Evolutionary conservation across 257 asterid genomes (phyloP), one percentile per base, ranked within the genome.

Genomic region (Petunia secreta): DNA sequence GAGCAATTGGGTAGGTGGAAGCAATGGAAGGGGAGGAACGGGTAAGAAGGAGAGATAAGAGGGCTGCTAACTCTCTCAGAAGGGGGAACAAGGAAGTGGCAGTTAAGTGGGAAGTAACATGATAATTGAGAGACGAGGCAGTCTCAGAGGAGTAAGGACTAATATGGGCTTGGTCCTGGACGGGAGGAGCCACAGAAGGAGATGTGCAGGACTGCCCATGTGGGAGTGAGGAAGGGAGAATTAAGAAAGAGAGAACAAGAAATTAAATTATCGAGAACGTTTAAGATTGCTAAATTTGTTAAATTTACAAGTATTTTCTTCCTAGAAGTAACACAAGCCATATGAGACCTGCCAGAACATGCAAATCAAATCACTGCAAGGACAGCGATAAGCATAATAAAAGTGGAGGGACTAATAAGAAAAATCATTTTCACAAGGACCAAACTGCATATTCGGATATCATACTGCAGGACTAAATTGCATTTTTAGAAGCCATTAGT

Each of bases 301-400:
- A 14, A 50, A 40, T 16, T 40, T 65, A 39, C 53, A 65, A 39
- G 74, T 40, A 25, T 65, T 6, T 14, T 11, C 37, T 14, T 65
- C 74, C 74, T 65, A 40, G 74, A 65, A 65, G 52, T 65, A 65
- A 65, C 53, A 65, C 74, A 40, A 40, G 41, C 40, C 74, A 40
- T 65, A 65, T n/a, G 13, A 39, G 74, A 65, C 74, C 36, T 40
- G 74, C 53, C 53, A 65, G 36, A 65, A 40, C 39, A 65, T 65
- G 74, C 52, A 39, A 40, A 65, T 14, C 14, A 39, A 65, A 65
- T 40, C 40, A 65, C 74, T 8, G 39, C 2, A 65, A 14, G 50
- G 40, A 1, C 8, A 6, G 39, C 8, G 6, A 65, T 14, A 40
- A 65, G 52, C 52, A 65, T 65, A 65, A 65, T 40, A 40, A 14